These are phyloP conservation scores for Tylopilus vinaceipallidus DNA, from an alignment of 768 basidiomycete species.

Conservation along the genomic window DNA sequence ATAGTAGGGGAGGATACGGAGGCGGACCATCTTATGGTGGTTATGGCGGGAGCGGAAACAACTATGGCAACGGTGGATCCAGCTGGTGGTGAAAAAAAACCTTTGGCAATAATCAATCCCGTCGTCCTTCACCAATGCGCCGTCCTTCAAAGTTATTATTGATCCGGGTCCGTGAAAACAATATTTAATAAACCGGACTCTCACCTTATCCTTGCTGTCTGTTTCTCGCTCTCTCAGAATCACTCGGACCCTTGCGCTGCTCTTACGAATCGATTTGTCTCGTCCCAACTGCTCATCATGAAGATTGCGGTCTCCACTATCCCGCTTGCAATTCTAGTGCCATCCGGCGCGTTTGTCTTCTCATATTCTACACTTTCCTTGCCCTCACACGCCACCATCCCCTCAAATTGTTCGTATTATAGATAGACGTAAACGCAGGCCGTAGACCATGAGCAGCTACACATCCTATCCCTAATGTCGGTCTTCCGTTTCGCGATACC, in stretches of 20 bases:
- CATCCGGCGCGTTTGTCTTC: conserved; percentile 29
- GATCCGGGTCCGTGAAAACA: conserved; percentile 24
- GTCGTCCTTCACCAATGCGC: conserved; percentile 5
- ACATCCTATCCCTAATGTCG: conserved; percentile 39
- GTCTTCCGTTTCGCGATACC: conserved; percentile 56
- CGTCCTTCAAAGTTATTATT: conserved; percentile 17
- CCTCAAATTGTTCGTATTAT: conserved; percentile 32
- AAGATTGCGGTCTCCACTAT: conserved; percentile 43
- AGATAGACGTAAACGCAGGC: conserved; percentile 45
- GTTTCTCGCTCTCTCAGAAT: conserved; percentile 34
- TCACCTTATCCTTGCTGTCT: conserved; percentile 21
- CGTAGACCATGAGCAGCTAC: conserved; percentile 45
- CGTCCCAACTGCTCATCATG: conserved; percentile 51
- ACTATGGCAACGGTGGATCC: conserved; percentile 33
- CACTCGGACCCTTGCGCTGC: conserved; percentile 55
- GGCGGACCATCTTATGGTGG: conserved; percentile 30
- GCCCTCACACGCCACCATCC: conserved; percentile 25
- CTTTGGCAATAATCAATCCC: conserved; percentile 8
- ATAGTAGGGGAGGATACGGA: conserved; percentile 44
- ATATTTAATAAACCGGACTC: conserved; percentile 18
- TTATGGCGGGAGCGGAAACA: conserved; percentile 28
- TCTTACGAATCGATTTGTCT: conserved; percentile 59
- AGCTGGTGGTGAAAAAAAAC: conserved; percentile 48
- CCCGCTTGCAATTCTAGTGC: conserved; percentile 39
- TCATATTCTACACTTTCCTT: conserved; percentile 7